Conservation (phyloP, 768 basidiomycete genomes). For the Hericium coralloides region DNA sequence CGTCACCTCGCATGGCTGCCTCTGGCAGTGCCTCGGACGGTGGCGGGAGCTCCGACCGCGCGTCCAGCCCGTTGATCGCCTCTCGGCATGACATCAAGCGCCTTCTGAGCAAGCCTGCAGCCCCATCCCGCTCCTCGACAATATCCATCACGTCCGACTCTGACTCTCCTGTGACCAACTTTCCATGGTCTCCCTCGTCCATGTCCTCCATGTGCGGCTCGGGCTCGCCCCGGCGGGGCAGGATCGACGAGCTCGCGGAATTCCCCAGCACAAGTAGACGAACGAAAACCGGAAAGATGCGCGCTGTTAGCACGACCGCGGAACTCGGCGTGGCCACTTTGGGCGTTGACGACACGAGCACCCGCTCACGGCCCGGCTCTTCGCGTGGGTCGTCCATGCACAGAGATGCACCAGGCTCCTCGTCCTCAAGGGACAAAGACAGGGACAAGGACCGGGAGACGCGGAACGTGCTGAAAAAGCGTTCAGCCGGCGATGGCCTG, state of each 20-base stretch:
- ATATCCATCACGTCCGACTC: slow-evolving; percentile 13
- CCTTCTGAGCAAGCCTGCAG: slow-evolving; percentile 14
- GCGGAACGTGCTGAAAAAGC: slow-evolving; percentile 1
- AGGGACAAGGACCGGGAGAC: neutral
- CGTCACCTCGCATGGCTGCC: slow-evolving; percentile 4
- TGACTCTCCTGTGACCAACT: slow-evolving; percentile 1
- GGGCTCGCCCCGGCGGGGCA: neutral
- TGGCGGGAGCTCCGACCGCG: slow-evolving; percentile 1
- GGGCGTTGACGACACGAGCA: neutral
- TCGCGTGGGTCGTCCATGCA: neutral
- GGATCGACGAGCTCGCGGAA: neutral
- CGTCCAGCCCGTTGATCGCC: slow-evolving; percentile 7
- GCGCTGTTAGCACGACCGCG: neutral
- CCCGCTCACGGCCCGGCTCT: neutral
- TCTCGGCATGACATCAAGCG: slow-evolving; percentile 13
- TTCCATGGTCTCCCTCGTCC: neutral
- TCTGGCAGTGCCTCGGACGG: slow-evolving; percentile 11
- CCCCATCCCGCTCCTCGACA: slow-evolving; percentile 9
- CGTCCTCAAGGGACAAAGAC: neutral
- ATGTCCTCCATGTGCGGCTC: neutral
- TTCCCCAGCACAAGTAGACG: slow-evolving; percentile 2
- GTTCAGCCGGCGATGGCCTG: neutral
- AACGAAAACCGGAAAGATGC: slow-evolving; percentile 1
- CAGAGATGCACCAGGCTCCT: neutral
- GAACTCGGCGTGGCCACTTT: neutral